Evolutionary conservation across 2,329 filamentous ascomycete species (phyloP).

Genomic region (Aspergillus tamarii): DNA sequence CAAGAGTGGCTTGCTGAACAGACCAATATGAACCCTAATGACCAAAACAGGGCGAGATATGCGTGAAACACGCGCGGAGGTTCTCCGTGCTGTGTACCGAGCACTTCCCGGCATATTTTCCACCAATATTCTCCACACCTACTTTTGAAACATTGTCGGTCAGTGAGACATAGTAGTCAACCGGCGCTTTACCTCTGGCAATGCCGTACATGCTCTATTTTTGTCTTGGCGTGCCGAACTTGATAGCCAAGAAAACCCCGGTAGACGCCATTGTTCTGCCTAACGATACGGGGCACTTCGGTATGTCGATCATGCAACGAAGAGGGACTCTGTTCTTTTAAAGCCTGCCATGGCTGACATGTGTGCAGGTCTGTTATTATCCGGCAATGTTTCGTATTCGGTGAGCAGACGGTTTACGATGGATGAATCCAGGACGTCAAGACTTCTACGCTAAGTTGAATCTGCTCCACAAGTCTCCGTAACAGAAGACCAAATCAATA

Average conservation of each 20-base stretch:
- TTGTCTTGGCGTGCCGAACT: background rate
- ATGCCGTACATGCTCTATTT: no score
- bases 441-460: background rate
- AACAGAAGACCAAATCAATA: background rate
- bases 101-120: background rate
- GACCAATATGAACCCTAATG: background rate
- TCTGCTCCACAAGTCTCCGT: conserved; percentile 3
- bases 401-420: background rate
- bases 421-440: background rate
- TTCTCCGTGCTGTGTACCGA: background rate
- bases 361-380: background rate
- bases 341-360: background rate
- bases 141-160: background rate
- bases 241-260: background rate
- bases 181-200: background rate
- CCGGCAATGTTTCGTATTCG: background rate
- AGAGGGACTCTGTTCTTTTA: no score
- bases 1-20: background rate
- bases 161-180: background rate
- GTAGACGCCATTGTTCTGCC: background rate
- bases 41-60: background rate
- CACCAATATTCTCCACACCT: background rate
- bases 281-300: background rate
- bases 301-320: background rate
- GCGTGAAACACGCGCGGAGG: background rate